phyloP scores from a whole-genome alignment of 768 basidiomycete species.

The Hemileccinum rubropunctum region DNA sequence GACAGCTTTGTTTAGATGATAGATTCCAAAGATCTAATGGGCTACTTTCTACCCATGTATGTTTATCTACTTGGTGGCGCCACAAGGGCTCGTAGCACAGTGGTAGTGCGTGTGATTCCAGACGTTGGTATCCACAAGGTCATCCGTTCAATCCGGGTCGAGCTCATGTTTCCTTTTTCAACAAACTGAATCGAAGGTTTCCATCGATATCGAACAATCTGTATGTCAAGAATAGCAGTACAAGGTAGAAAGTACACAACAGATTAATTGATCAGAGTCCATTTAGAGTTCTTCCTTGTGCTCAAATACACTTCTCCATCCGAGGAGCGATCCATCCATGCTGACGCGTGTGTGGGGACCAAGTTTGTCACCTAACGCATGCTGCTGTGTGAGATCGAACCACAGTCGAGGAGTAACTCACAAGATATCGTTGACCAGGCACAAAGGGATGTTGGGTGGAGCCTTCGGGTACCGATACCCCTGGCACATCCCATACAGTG shows the following conservation, averaged over 20 bases:
- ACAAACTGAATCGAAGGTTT: too few species aligned
- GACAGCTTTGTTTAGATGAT: conserved; percentile 1
- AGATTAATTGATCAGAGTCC: conserved; percentile 39
- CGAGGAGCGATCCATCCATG: conserved; percentile 67
- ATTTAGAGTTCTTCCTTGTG: conserved; percentile 63
- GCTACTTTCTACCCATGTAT: too few species aligned
- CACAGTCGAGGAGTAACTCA: conserved; percentile 31
- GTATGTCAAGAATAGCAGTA: too few species aligned
- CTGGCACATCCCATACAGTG: conserved; percentile 78
- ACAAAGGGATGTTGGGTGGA: conserved; percentile 48
- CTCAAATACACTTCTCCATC: conserved; percentile 69
- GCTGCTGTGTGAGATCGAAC: not conserved
- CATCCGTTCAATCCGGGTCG: conserved; percentile 45
- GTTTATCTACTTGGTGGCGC: not conserved
- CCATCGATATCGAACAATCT: too few species aligned
- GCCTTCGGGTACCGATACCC: conserved; percentile 49
- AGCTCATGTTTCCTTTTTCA: conserved; percentile 23
- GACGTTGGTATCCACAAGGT: conserved; percentile 35
- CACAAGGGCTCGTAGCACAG: conserved; percentile 25
- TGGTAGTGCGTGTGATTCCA: conserved; percentile 37
- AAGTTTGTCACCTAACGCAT: conserved; percentile 54
- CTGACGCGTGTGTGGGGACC: conserved; percentile 58
- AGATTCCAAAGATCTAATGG: too few species aligned
- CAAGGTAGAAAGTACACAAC: not conserved
- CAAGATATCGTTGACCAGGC: conserved; percentile 66